Conservation (phyloP, 768 basidiomycete genomes). For the Psilocybe sp. region DNA sequence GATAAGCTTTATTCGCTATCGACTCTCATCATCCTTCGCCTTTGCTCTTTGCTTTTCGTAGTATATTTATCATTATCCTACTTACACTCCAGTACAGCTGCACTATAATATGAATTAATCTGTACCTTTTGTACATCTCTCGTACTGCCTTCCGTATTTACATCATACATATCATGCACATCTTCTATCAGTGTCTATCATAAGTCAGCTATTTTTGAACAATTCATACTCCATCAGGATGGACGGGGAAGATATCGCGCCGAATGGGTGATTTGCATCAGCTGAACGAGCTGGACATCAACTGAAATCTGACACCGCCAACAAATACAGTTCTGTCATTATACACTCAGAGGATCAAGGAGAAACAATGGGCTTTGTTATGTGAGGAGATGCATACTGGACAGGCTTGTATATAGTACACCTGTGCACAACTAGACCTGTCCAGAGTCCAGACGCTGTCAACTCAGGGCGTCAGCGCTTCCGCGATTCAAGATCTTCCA, state of each 20-base stretch:
- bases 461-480: too few species aligned
- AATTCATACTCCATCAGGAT: not conserved
- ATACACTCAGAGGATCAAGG: slow-evolving; percentile 14
- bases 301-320: slow-evolving; percentile 11
- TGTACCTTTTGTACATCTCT: too few species aligned
- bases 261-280: not conserved
- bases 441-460: not conserved
- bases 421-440: not conserved
- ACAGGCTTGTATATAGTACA: too few species aligned
- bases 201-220: too few species aligned
- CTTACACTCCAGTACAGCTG: too few species aligned
- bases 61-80: too few species aligned
- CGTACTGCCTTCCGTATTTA: too few species aligned
- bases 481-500: too few species aligned
- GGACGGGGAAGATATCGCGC: slow-evolving; percentile 2
- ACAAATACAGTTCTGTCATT: slow-evolving; percentile 26
- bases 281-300: slow-evolving; percentile 1
- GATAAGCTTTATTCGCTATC: slow-evolving; percentile 16
- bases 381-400: not conserved
- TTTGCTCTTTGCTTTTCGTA: too few species aligned
- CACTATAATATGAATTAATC: too few species aligned
- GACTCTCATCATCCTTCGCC: not conserved
- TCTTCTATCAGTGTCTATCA: too few species aligned
- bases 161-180: too few species aligned
- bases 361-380: slow-evolving; percentile 5